A percentile compares a stretch with the other conserved stretches of the same genome.
phyloP scores from a whole-genome alignment of 1,284 basidiomycete genomes.

The Grifola frondosa region DNA sequence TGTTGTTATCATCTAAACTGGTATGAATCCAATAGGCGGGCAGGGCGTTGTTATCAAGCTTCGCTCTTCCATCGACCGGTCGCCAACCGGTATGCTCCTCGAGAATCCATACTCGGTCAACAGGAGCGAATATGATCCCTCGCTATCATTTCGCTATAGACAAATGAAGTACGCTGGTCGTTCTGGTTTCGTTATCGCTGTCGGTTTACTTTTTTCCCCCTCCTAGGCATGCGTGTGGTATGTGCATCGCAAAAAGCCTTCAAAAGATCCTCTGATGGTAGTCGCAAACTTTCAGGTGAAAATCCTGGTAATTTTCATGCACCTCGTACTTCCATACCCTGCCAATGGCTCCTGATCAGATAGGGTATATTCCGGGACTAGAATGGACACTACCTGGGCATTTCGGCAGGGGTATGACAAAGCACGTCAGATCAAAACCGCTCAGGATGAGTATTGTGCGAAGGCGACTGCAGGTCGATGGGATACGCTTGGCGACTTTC shows the following conservation, averaged over 20 bases:
- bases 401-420: constrained; percentile 64
- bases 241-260: neutral
- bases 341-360: neutral
- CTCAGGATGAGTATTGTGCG: constrained; percentile 75
- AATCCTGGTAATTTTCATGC: constrained; percentile 39
- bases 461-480: constrained; percentile 59
- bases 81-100: constrained; percentile 45
- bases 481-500: constrained; percentile 62
- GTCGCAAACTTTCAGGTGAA: constrained; percentile 26
- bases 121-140: constrained; percentile 27
- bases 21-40: too few species aligned
- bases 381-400: constrained; percentile 67
- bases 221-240: constrained; percentile 26
- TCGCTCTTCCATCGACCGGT: constrained; percentile 43
- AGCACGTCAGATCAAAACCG: constrained; percentile 70
- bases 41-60: constrained; percentile 50
- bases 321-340: neutral
- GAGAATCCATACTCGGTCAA: constrained; percentile 46
- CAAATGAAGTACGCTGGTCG: constrained; percentile 40
- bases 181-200: neutral
- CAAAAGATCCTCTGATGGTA: neutral
- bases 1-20: constrained; percentile 6
- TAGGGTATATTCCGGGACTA: constrained; percentile 40
- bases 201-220: neutral
- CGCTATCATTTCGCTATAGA: constrained; percentile 41